Conservation (phyloP, 306 rosid genomes). For the Crotalaria pallida region DNA sequence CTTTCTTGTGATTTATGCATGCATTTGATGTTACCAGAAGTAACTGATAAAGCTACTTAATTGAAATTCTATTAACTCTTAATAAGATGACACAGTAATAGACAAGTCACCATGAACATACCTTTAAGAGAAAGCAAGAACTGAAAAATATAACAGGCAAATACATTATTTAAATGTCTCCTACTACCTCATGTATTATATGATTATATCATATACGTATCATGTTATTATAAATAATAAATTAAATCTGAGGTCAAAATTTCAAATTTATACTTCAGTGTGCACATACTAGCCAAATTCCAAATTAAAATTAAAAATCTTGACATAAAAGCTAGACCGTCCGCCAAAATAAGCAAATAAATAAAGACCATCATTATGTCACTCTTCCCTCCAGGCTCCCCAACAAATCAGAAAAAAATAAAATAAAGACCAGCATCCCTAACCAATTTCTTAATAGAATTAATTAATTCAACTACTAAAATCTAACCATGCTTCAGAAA, state of each 20-base stretch:
- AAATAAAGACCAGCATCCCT: background rate
- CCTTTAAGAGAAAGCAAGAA: background rate
- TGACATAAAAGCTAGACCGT: too few relatives aligned
- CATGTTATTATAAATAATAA: too few relatives aligned
- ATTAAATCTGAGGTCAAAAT: too few relatives aligned
- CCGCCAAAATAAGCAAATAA: too few relatives aligned
- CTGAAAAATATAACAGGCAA: background rate
- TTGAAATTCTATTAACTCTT: background rate
- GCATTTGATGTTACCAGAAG: slow-evolving; percentile 14
- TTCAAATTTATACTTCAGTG: too few relatives aligned
- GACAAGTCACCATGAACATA: background rate
- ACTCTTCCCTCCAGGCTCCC: background rate
- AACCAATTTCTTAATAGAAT: slow-evolving; percentile 10
- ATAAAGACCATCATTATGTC: background rate
- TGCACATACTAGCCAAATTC: too few relatives aligned
- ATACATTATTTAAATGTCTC: background rate
- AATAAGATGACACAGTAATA: slow-evolving; percentile 1
- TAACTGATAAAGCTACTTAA: slow-evolving; percentile 7
- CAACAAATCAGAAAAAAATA: too few relatives aligned
- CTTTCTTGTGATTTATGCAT: slow-evolving; percentile 21
- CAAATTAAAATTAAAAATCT: too few relatives aligned
- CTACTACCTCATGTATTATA: too few relatives aligned
- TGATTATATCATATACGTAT: too few relatives aligned
- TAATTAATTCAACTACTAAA: background rate
- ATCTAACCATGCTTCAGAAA: background rate